These are phyloP conservation scores for Microdochium trichocladiopsis DNA, from an alignment of 2,329 filamentous ascomycete genomes.

Conservation along the genomic window DNA sequence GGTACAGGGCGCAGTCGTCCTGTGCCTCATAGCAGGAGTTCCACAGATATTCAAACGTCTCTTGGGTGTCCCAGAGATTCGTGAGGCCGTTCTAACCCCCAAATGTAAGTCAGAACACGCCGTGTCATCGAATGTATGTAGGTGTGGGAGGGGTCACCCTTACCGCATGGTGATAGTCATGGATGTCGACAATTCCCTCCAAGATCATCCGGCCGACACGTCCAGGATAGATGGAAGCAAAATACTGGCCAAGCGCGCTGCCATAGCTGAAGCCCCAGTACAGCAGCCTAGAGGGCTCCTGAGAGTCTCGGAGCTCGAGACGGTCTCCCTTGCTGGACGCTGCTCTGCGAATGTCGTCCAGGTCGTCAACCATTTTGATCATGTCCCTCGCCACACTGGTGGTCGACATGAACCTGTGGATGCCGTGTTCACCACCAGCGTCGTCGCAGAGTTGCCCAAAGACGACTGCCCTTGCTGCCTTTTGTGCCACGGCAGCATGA, in stretches of 20 bases:
- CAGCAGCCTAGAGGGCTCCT: constrained; percentile 16
- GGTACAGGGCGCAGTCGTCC: constrained; percentile 19
- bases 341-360: constrained; percentile 21
- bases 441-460: constrained; percentile 20
- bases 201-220: constrained; percentile 32
- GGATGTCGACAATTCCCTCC: constrained; percentile 27
- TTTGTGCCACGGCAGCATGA: background rate
- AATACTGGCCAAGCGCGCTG: constrained; percentile 33
- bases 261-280: constrained; percentile 47
- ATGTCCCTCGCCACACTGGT: constrained; percentile 33
- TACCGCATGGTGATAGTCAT: constrained; percentile 26
- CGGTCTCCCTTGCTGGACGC: constrained; percentile 1
- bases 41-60: constrained; percentile 24
- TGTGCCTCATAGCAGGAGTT: constrained; percentile 25
- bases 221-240: constrained; percentile 33
- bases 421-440: constrained; percentile 13
- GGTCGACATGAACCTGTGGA: constrained; percentile 26
- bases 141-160: too few species aligned
- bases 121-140: too few species aligned
- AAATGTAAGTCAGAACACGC: background rate
- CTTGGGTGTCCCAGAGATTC: constrained; percentile 29
- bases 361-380: constrained; percentile 33
- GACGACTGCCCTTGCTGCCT: constrained; percentile 15
- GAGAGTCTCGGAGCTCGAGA: background rate
- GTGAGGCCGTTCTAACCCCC: constrained; percentile 21